Evolutionary conservation across 2,329 filamentous ascomycete species (phyloP).

Genomic region (Fusarium caatingaense): DNA sequence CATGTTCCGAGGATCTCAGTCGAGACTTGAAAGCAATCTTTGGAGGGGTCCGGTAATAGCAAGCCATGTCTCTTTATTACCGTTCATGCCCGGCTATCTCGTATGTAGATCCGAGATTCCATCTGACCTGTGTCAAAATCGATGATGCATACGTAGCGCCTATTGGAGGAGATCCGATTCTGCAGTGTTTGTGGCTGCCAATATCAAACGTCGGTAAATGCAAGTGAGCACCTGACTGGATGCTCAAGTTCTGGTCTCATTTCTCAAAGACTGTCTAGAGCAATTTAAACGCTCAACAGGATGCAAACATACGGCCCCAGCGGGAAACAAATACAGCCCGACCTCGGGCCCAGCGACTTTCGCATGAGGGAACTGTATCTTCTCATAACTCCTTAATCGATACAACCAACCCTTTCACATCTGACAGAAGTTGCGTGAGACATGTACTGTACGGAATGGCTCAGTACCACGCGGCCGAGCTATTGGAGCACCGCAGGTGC

Average conservation of each 20-base stretch:
- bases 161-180: slow-evolving; percentile 1
- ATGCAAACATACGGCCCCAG: not conserved
- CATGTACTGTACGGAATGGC: not conserved
- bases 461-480: not conserved
- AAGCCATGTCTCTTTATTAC: not conserved
- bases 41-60: slow-evolving; percentile 5
- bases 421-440: not conserved
- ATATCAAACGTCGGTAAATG: not conserved
- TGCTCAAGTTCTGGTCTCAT: not conserved
- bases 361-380: not conserved
- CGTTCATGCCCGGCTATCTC: slow-evolving; percentile 28
- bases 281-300: not conserved
- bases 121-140: not conserved
- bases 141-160: slow-evolving; percentile 2
- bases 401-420: not conserved
- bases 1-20: not conserved
- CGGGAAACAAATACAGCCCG: not conserved
- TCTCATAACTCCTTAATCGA: not conserved
- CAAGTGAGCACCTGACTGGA: not conserved
- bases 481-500: not conserved
- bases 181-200: not conserved
- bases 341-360: not conserved
- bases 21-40: not conserved
- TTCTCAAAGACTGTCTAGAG: not conserved
- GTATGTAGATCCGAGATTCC: slow-evolving; percentile 33